Conservation (phyloP, 2,329 filamentous ascomycete genomes). For the Aspergillus terreus region DNA sequence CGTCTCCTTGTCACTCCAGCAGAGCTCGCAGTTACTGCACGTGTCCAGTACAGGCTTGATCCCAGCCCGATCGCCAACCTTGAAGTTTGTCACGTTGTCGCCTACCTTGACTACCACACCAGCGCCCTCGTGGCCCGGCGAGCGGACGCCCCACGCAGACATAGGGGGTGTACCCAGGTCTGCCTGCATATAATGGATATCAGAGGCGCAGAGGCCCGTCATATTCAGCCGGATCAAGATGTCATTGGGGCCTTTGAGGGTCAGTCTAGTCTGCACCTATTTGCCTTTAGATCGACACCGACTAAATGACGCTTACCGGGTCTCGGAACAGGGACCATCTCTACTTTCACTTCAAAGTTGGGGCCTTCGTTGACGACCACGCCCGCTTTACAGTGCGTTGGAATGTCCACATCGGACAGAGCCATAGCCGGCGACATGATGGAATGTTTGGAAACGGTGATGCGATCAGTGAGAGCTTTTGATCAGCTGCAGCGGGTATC, state of each 20-base stretch:
- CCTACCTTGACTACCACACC: slow-evolving; percentile 57
- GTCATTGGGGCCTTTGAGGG: slow-evolving; percentile 47
- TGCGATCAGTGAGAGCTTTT: not conserved
- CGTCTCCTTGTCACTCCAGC: slow-evolving; percentile 51
- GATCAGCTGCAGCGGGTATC: too few relatives aligned
- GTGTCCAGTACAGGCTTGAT: slow-evolving; percentile 51
- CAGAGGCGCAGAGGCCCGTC: slow-evolving; percentile 56
- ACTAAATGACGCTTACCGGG: slow-evolving; percentile 34
- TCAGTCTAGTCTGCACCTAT: too few relatives aligned
- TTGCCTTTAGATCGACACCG: not conserved
- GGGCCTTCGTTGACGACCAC: slow-evolving; percentile 51
- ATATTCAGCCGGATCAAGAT: slow-evolving; percentile 56
- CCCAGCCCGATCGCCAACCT: slow-evolving; percentile 53
- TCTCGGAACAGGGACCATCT: slow-evolving; percentile 48
- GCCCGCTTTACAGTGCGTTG: slow-evolving; percentile 49
- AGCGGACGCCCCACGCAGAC: slow-evolving; percentile 43
- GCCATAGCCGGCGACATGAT: not conserved
- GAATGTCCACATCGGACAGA: slow-evolving; percentile 28
- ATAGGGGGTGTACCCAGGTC: slow-evolving; percentile 51
- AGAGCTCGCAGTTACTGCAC: slow-evolving; percentile 50
- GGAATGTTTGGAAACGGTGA: not conserved
- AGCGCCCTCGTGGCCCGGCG: slow-evolving; percentile 55
- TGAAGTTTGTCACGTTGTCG: slow-evolving; percentile 50
- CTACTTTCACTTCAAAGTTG: slow-evolving; percentile 46
- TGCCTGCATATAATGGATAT: slow-evolving; percentile 56